Percentiles rank a stretch among this genome's conserved stretches.
These are phyloP conservation scores for Butyriboletus loyo DNA, from an alignment of 768 basidiomycete species.

Conservation along the genomic window DNA sequence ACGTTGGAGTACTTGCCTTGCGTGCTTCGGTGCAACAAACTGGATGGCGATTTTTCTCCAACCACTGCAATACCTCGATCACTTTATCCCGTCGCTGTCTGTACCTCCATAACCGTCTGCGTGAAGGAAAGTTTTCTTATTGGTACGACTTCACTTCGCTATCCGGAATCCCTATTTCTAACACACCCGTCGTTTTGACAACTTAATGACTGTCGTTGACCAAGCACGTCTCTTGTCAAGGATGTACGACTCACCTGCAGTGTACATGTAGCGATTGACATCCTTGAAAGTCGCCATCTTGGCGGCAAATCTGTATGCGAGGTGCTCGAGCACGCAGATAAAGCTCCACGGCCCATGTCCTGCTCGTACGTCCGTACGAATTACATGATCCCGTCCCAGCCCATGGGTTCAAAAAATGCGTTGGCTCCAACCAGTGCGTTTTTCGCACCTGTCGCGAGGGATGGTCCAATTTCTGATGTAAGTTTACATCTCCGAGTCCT, in stretches of 20 bases:
- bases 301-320: not conserved
- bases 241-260: not conserved
- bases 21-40: not conserved
- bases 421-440: not conserved
- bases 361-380: not conserved
- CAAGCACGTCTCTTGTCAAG: no score
- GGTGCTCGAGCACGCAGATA: conserved; percentile 1
- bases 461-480: not conserved
- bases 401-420: not conserved
- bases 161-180: not conserved
- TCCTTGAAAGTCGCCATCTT: not conserved
- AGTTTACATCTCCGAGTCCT: not conserved
- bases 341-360: not conserved
- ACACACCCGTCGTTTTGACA: not conserved
- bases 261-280: not conserved
- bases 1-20: not conserved
- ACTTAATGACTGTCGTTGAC: not conserved
- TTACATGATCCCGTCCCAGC: not conserved
- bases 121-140: not conserved
- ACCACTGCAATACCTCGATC: not conserved
- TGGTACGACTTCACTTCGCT: not conserved
- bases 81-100: not conserved
- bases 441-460: not conserved
- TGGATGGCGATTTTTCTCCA: not conserved
- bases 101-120: not conserved